Conservation (phyloP, 2,329 filamentous ascomycete species). For the Seiridium cupressi region DNA sequence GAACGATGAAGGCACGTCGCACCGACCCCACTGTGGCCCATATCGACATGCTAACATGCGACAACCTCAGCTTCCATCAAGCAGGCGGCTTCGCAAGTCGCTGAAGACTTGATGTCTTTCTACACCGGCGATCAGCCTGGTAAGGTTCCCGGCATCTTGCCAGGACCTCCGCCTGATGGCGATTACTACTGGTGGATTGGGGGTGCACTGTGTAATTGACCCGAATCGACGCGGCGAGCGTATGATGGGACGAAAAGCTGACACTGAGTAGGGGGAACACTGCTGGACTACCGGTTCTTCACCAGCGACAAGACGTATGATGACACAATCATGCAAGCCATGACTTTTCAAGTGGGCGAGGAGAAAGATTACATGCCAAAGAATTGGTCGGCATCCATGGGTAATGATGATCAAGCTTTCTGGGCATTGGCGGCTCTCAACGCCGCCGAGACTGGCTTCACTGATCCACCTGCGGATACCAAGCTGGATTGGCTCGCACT, state of each 20-base stretch:
- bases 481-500: conserved; percentile 62
- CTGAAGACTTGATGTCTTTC: conserved; percentile 48
- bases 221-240: not conserved
- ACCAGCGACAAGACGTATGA: conserved; percentile 67
- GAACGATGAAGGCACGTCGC: conserved; percentile 24
- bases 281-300: conserved; percentile 69
- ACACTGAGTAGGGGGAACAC: conserved; percentile 41
- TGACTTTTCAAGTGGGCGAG: conserved; percentile 58
- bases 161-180: conserved; percentile 51
- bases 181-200: conserved; percentile 77
- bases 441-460: conserved; percentile 64
- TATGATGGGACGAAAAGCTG: no score
- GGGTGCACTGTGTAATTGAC: conserved; percentile 55
- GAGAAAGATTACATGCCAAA: conserved; percentile 56
- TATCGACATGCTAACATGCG: not conserved
- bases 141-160: conserved; percentile 54
- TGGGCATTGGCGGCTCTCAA: conserved; percentile 69
- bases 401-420: conserved; percentile 71
- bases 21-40: not conserved
- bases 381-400: conserved; percentile 57
- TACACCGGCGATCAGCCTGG: conserved; percentile 52
- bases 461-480: conserved; percentile 49
- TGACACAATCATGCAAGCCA: conserved; percentile 50
- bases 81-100: conserved; percentile 42
- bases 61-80: conserved; percentile 42